Evolutionary conservation across 371 early-diverging fungal genomes (phyloP).

Genomic region (Rhizopus stolonifer): DNA sequence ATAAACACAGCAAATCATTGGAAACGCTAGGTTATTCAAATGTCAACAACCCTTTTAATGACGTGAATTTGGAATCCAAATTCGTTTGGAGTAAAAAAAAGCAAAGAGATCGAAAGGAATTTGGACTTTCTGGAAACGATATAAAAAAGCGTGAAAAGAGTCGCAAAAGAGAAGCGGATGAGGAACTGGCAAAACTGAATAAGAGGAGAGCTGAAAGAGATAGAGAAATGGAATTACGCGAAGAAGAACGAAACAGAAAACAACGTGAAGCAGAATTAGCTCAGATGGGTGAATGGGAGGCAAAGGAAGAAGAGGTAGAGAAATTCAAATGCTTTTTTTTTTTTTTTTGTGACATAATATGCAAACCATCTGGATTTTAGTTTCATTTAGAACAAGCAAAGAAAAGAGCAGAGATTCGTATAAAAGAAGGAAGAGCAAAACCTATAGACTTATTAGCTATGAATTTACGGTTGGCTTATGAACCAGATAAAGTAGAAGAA

Average conservation of each 20-base stretch:
- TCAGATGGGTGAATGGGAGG: slow-evolving; percentile 94
- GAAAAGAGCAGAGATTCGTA: slow-evolving; percentile 86
- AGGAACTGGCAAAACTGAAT: slow-evolving; percentile 81
- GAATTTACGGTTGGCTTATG: slow-evolving; percentile 77
- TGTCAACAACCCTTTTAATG: slow-evolving; percentile 81
- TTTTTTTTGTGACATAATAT: too few species aligned
- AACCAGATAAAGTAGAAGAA: slow-evolving; percentile 70
- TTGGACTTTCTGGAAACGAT: slow-evolving; percentile 63
- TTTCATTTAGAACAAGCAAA: slow-evolving; percentile 92
- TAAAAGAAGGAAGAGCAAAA: slow-evolving; percentile 82
- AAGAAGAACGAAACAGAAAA: slow-evolving; percentile 73
- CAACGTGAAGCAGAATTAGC: slow-evolving; percentile 84
- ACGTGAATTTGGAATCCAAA: slow-evolving; percentile 76
- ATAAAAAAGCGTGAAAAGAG: slow-evolving; percentile 57
- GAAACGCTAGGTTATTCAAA: slow-evolving; percentile 63
- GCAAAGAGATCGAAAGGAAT: slow-evolving; percentile 66
- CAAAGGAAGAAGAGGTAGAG: slow-evolving; percentile 76
- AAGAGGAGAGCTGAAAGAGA: slow-evolving; percentile 81
- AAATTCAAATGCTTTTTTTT: too few species aligned
- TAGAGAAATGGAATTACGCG: slow-evolving; percentile 74
- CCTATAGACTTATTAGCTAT: slow-evolving; percentile 93
- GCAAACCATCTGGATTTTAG: too few species aligned
- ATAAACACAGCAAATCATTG: slow-evolving; percentile 23
- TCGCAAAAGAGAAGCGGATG: slow-evolving; percentile 69
- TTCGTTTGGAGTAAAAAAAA: slow-evolving; percentile 81